Base-by-base conservation (phyloP, 75 land plant species). In the Cunninghamia lanceolata region DNA sequence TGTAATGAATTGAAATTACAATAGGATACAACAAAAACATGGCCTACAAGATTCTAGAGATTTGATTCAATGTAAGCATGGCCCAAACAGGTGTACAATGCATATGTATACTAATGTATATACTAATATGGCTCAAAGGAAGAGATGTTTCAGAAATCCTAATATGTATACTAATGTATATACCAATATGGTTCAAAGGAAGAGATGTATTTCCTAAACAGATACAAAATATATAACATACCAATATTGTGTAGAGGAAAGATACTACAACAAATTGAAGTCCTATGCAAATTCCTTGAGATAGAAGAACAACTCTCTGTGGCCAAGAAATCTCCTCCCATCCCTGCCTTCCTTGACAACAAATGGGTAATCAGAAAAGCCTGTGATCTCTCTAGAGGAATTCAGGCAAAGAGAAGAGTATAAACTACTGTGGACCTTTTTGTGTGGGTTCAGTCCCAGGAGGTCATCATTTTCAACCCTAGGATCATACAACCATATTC, bases 361-460 rank as follows among this genome's bases (percentile, higher is more conserved):
- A 75, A 94, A 94, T 34, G 95, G 95, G 70, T 91, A 92, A 46
- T 92, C 94, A n/a, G 87, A 84, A 90, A 86, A 92, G 17, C 95
- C 95, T 94, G 91, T 92, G 70, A 87, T 88, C 79, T 94, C 95
- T 30, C 95, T 86, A 0, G 93, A 89, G 2, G 92, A 90, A 32
- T 75, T 81, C 13, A 91, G 70, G 85, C 94, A 84, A 17, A 93
- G 88, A 14, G 94, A 93, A 14, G 43, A 86, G 68, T 93, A 93
- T 7, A 93, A 38, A 52, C 95, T 93, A 70, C 95, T 92, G 86
- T 94, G 95, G 13, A 90, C 88, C 38, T 85, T 88, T 11, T 78
- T 40, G 9, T 42, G 59, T 1, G n/a, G 71, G 28, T 43, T 42
- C 50, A 76, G 85, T 19, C 90, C 90, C 78, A 89, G 71, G 1